Evolutionary conservation across 805 yeast species (phyloP), one percentile per base, ranked within the genome.

Genomic region (Starmerella powellii): DNA sequence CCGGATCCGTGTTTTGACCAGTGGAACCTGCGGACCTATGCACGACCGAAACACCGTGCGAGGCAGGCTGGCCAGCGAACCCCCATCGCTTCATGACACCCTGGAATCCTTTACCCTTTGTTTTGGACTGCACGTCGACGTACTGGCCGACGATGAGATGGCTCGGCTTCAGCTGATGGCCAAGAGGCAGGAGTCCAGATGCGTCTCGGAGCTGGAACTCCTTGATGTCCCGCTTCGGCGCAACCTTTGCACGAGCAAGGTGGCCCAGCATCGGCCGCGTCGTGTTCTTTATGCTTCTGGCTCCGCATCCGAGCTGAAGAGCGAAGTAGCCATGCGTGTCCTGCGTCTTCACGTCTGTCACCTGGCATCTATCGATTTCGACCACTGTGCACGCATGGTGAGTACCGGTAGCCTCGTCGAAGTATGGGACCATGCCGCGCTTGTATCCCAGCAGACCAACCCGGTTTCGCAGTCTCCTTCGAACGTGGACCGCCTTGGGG

Each of bases 31-130:
- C 94, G 44, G 86, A 78, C 72, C 98, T 80, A 62, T 91, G 97
- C 29, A 88, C 80, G 38, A 73, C 68, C 23, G 98, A 84, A 20
- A 83, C 87, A 80, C 98, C 98, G 63, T 91, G 98, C 1, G 96
- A 71, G 6, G 96, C 96, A 33, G 76, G 73, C 62, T 82, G 74
- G 71, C 98, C 98, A 35, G 66, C 67, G 65, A 88, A 91, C 11
- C 84, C 82, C 69, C 80, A 81, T 64, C 95, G 78, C 62, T 88
- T 88, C 95, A 91, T 91, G 19, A 88, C 97, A 75, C 98, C 98
- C 18, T 87, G 84, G 61, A 85, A 85, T 10, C 98, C 98, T 63
- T 91, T 91, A 64, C 98, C 98, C 61, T 85, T 88, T 40, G 87
- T 70, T 16, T 71, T 70, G 13, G 87, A 80, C 58, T 76, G 72